These are phyloP conservation scores for Globisporangium heterothallicum DNA, from an alignment of 352 stramenopile genomes.

Conservation along the genomic window DNA sequence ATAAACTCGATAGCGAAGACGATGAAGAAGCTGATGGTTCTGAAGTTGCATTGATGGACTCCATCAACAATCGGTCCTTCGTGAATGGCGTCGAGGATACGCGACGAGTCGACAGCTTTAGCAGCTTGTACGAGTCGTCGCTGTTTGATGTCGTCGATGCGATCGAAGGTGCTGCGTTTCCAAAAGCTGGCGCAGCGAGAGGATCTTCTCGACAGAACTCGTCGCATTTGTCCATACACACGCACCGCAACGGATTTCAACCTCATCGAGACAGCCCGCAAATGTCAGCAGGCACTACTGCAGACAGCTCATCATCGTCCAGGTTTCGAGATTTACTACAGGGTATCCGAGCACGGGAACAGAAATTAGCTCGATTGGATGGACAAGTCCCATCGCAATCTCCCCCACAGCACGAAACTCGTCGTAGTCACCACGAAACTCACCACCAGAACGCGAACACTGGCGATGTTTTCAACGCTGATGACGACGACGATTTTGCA, in stretches of 20 bases:
- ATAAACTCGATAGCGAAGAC: not conserved
- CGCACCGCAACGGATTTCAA: not conserved
- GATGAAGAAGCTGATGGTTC: constrained; percentile 5
- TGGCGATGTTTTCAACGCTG: not conserved
- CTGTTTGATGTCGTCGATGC: constrained; percentile 43
- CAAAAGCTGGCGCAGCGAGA: not conserved
- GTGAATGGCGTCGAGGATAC: constrained; percentile 3
- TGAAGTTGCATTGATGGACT: constrained; percentile 7
- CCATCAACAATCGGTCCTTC: constrained; percentile 3
- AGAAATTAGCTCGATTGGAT: constrained; percentile 17
- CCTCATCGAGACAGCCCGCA: not conserved
- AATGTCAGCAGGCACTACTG: not conserved
- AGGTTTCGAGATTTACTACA: constrained; percentile 20
- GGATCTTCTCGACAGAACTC: not conserved
- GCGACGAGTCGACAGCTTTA: constrained; percentile 9
- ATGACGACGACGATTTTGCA: constrained; percentile 15
- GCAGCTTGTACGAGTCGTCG: constrained; percentile 35
- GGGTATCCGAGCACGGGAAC: constrained; percentile 25
- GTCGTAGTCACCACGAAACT: not conserved
- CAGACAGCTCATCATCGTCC: constrained; percentile 7
- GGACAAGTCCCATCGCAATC: not conserved
- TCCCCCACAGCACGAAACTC: not conserved
- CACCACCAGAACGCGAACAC: not conserved
- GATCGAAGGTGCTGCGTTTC: constrained; percentile 20
- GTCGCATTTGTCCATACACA: no score